Conservation (phyloP, 257 asterid genomes). For the Solanum appendiculatum region DNA sequence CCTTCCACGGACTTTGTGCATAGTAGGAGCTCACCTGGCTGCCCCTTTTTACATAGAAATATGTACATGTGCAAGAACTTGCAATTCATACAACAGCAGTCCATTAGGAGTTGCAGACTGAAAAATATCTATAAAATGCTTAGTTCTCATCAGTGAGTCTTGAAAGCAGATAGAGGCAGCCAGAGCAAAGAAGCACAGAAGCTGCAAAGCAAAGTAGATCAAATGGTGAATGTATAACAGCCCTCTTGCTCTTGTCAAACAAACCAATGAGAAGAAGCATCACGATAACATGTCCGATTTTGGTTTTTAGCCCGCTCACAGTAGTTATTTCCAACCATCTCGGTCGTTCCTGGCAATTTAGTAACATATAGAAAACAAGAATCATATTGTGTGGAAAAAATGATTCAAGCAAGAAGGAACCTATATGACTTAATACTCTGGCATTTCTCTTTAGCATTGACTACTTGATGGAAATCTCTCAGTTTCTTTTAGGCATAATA, state of each 20-base stretch:
- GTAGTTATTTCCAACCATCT: conserved; percentile 81
- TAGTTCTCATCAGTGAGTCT: conserved; percentile 30
- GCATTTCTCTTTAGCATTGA: neutral
- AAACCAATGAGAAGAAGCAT: conserved; percentile 91
- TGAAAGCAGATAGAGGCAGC: conserved; percentile 76
- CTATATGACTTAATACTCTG: neutral
- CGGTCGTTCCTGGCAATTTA: conserved; percentile 62
- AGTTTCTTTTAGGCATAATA: neutral
- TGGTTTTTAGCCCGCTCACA: conserved; percentile 78
- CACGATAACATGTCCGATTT: conserved; percentile 88
- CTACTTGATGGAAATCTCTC: neutral
- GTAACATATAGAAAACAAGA: neutral
- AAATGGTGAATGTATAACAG: conserved; percentile 49
- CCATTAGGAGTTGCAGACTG: neutral
- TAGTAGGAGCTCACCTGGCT: neutral
- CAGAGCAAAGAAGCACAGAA: conserved; percentile 66
- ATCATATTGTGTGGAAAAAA: neutral
- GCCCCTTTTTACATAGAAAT: neutral
- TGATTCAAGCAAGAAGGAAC: neutral
- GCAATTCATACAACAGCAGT: neutral
- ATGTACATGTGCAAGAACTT: neutral
- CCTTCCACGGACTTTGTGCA: neutral
- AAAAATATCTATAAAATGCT: neutral
- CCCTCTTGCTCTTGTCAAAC: conserved; percentile 87
- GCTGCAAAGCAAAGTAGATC: conserved; percentile 94